Base-by-base conservation (phyloP, 2,329 filamentous ascomycete genomes). In the Colletotrichum paranaense region DNA sequence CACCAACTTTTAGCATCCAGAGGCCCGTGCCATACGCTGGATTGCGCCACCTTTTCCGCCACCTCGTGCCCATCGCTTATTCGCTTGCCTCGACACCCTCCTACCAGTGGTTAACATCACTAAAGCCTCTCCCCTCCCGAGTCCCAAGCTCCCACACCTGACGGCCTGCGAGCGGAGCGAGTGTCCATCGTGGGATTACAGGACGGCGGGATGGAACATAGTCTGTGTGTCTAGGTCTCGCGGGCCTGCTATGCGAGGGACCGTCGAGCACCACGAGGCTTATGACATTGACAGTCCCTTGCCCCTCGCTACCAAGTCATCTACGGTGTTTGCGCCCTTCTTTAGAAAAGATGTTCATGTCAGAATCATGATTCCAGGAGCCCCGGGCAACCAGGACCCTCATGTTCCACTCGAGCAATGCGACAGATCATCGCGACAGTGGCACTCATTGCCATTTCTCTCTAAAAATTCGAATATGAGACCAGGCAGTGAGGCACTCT, bases 41-140 rank as follows among this genome's bases (percentile, higher is more conserved):
- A 52, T 24, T 24, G n/a, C 66, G 59, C 65, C 59, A 69, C 59
- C 59, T 63, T 49, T 66, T 24, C 59, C 16, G 19, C 58, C 58
- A 22, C 57, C 14, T 49, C 24, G 28, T 56, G 11, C 55, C 49
- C 14, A n/a, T 55, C 49, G 52, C 42, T 55, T 24, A 72, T 69
- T 72, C 69, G 69, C 32, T 14, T 35, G 52, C 26, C 52, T 57
- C 26, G n/a, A 63, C 64, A 68, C 52, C 69, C 68, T 72, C 64
- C 64, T n/a, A 56, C 16, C 62, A 46, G 30, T 46, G 53, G 26
- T 42, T 30, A 28, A 28, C 55, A 28, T 14, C 58, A 57, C 52
- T 53, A 59, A 60, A 22, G 26, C 58, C 22, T 26, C 57, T 30
- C 14, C 58, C 58, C 38, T 62, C 59, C 58, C 16, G 24, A 35